phyloP scores from a whole-genome alignment of 2,329 filamentous ascomycete genomes.

The Talaromyces marneffei region DNA sequence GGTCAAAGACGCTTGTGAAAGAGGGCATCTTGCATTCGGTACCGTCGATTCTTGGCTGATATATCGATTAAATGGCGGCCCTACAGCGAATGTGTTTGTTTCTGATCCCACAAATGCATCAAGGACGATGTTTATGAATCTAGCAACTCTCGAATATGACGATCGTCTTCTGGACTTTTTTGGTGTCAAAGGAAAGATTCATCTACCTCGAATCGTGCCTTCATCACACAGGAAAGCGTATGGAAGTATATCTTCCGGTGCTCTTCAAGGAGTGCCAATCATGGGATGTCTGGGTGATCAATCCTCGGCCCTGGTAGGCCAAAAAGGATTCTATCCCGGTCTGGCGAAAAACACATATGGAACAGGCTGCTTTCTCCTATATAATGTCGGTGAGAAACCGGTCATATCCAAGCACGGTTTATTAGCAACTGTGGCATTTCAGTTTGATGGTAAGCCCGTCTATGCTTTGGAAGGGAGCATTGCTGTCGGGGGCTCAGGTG shows the following conservation, averaged over 20 bases:
- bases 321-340: constrained; percentile 75
- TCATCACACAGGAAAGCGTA: constrained; percentile 70
- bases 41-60: constrained; percentile 86
- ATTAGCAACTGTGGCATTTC: constrained; percentile 77
- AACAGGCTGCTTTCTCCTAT: constrained; percentile 81
- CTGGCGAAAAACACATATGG: constrained; percentile 88
- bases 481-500: constrained; percentile 71
- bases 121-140: constrained; percentile 89
- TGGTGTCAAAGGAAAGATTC: constrained; percentile 65
- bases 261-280: constrained; percentile 63
- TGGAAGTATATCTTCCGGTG: constrained; percentile 58
- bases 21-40: constrained; percentile 70
- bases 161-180: constrained; percentile 73
- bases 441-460: constrained; percentile 64
- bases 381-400: constrained; percentile 78
- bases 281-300: constrained; percentile 80
- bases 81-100: constrained; percentile 63
- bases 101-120: constrained; percentile 85
- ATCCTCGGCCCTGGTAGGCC: constrained; percentile 77
- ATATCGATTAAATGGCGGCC: constrained; percentile 70
- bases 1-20: constrained; percentile 68
- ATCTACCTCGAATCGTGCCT: constrained; percentile 71
- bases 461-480: constrained; percentile 83
- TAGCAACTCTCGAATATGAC: constrained; percentile 72
- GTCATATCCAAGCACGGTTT: constrained; percentile 79